phyloP scores from a whole-genome alignment of 768 basidiomycete genomes.

The Hericium erinaceus region DNA sequence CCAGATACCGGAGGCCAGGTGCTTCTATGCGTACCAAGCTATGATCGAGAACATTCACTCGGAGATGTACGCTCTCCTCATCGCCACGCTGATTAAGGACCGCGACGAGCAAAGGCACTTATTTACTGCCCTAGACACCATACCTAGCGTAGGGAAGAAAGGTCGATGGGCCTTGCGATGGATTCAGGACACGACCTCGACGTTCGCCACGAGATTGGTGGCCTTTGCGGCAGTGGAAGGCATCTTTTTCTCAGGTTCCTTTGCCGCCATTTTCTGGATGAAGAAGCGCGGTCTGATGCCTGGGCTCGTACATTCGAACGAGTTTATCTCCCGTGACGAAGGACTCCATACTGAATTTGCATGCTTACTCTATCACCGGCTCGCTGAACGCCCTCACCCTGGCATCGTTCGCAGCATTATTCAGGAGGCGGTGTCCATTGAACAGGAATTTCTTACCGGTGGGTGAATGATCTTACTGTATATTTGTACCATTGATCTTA shows the following conservation, averaged over 20 bases:
- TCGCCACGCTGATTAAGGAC: slow-evolving; percentile 91
- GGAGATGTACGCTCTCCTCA: slow-evolving; percentile 90
- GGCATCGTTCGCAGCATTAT: slow-evolving; percentile 66
- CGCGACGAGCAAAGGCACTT: slow-evolving; percentile 65
- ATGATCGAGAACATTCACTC: too few species aligned
- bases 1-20: slow-evolving; percentile 84
- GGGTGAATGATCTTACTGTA: slow-evolving; percentile 9
- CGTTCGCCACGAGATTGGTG: slow-evolving; percentile 81
- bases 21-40: slow-evolving; percentile 95
- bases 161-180: slow-evolving; percentile 90
- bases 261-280: slow-evolving; percentile 92
- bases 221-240: slow-evolving; percentile 95
- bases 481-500: too few species aligned
- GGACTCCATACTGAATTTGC: slow-evolving; percentile 97
- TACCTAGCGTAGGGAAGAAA: too few species aligned
- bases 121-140: slow-evolving; percentile 87
- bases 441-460: slow-evolving; percentile 84
- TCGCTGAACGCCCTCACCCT: slow-evolving; percentile 78
- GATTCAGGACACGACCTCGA: slow-evolving; percentile 75
- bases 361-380: slow-evolving; percentile 74
- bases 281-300: slow-evolving; percentile 98
- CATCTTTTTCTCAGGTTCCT: slow-evolving; percentile 97
- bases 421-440: slow-evolving; percentile 73
- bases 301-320: slow-evolving; percentile 92
- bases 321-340: slow-evolving; percentile 92